Percentiles rank a stretch among this genome's conserved stretches.
These are phyloP conservation scores for Clavaria fumosa DNA, from an alignment of 768 basidiomycete species.

Conservation along the genomic window DNA sequence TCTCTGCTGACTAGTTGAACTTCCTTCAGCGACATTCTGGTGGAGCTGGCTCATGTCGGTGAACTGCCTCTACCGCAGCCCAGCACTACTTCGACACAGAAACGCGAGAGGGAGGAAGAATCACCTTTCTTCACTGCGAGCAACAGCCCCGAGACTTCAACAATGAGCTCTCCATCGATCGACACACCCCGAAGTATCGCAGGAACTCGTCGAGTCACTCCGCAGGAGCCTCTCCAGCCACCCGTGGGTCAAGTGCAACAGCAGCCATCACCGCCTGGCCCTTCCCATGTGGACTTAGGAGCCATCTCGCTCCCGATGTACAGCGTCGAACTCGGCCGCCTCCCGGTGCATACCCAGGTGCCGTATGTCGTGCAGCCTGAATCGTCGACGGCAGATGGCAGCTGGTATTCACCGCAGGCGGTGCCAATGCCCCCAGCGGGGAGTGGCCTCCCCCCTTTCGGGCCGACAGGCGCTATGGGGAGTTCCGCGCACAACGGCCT, in stretches of 20 bases:
- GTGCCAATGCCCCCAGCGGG: too few species aligned
- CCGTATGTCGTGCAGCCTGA: too few species aligned
- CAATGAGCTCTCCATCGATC: slow-evolving; percentile 6
- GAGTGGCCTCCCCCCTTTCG: too few species aligned
- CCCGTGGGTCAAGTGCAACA: slow-evolving; percentile 1
- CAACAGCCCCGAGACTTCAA: slow-evolving; percentile 12
- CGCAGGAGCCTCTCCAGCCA: slow-evolving; percentile 10
- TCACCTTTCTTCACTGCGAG: slow-evolving; percentile 14
- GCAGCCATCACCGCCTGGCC: slow-evolving; percentile 13
- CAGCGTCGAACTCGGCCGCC: slow-evolving; percentile 38
- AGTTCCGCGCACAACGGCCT: too few species aligned
- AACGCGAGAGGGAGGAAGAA: slow-evolving; percentile 37
- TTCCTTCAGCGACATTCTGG: slow-evolving; percentile 11
- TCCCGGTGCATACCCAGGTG: slow-evolving; percentile 36
- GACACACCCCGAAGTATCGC: slow-evolving; percentile 18
- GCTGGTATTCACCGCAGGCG: too few species aligned
- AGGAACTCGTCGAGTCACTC: slow-evolving; percentile 21
- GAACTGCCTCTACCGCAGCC: slow-evolving; percentile 12
- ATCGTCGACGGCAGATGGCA: too few species aligned
- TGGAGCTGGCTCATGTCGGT: slow-evolving; percentile 12
- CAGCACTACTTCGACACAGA: slow-evolving; percentile 18
- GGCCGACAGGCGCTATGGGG: too few species aligned
- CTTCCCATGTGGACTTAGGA: too few species aligned
- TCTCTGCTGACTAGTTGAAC: slow-evolving; percentile 22
- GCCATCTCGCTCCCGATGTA: slow-evolving; percentile 33